Evolutionary conservation across 225 moss, liverwort and hornwort genomes (phyloP).

Genomic region (Physcomitrium patens): DNA sequence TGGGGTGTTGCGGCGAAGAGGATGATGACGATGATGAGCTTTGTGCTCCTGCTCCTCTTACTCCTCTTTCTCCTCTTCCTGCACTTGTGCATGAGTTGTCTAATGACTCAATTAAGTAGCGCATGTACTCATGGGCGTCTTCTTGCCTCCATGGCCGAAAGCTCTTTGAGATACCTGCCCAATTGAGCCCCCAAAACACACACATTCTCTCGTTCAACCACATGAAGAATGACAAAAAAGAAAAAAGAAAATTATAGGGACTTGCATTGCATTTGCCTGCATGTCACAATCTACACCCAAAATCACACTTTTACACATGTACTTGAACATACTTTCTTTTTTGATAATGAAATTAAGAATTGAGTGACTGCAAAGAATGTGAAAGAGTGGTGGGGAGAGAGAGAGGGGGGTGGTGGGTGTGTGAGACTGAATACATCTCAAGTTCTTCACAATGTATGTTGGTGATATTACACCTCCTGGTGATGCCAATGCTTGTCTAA

Average conservation of each 20-base stretch:
- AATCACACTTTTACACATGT: too few species aligned
- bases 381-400: too few species aligned
- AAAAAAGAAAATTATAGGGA: too few species aligned
- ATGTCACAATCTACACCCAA: too few species aligned
- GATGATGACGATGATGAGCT: constrained; percentile 63
- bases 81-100: constrained; percentile 73
- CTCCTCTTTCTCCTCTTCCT: background rate
- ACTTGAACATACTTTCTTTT: too few species aligned
- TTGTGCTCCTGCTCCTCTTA: constrained; percentile 17
- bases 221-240: too few species aligned
- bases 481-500: constrained; percentile 63
- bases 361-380: too few species aligned
- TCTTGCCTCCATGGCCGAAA: constrained; percentile 82
- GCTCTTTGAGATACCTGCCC: constrained; percentile 63
- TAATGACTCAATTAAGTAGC: constrained; percentile 74
- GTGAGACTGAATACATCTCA: constrained; percentile 65
- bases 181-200: too few species aligned
- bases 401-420: too few species aligned
- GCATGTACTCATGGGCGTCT: constrained; percentile 91
- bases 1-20: constrained; percentile 60
- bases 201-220: too few species aligned
- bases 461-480: constrained; percentile 67
- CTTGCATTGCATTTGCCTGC: too few species aligned
- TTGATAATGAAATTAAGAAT: too few species aligned
- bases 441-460: constrained; percentile 68